Conservation (phyloP, 2,329 filamentous ascomycete species). For the Zopfia rhizophila region DNA sequence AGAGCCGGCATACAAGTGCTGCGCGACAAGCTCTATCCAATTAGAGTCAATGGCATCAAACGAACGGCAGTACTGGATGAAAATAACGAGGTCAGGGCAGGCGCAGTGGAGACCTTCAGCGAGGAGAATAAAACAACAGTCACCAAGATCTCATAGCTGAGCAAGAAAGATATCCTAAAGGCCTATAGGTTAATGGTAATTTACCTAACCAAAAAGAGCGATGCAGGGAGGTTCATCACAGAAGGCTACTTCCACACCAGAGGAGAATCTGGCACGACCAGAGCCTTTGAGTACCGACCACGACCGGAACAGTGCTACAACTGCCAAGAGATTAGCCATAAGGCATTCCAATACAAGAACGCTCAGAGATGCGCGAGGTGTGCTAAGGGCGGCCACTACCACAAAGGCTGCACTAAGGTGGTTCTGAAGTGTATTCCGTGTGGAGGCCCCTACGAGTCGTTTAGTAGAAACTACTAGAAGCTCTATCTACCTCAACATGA, state of each 20-base stretch:
- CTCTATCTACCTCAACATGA: slow-evolving; percentile 9
- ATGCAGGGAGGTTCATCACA: slow-evolving; percentile 15
- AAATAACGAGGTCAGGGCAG: slow-evolving; percentile 6
- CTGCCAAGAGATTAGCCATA: slow-evolving; percentile 19
- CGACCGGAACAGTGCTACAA: slow-evolving; percentile 17
- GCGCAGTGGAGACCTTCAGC: slow-evolving; percentile 13
- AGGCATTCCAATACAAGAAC: slow-evolving; percentile 16
- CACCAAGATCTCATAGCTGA: slow-evolving; percentile 16
- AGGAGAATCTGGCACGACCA: slow-evolving; percentile 17
- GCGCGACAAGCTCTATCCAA: slow-evolving; percentile 13
- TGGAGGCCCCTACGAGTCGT: slow-evolving; percentile 13
- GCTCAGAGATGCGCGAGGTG: slow-evolving; percentile 16
- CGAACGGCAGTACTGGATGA: slow-evolving; percentile 13
- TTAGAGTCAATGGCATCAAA: slow-evolving; percentile 16
- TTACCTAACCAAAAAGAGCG: slow-evolving; percentile 16
- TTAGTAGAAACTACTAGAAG: slow-evolving; percentile 14
- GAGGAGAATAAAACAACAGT: slow-evolving; percentile 16
- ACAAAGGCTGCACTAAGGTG: slow-evolving; percentile 15
- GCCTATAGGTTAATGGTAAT: slow-evolving; percentile 13
- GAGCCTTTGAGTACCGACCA: slow-evolving; percentile 13
- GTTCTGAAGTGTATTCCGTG: slow-evolving; percentile 9
- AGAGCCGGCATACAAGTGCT: slow-evolving; percentile 15
- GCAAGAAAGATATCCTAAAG: slow-evolving; percentile 14
- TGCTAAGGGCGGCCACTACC: slow-evolving; percentile 17
- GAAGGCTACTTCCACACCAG: slow-evolving; percentile 19